Base-by-base conservation (phyloP, 495 filamentous ascomycete species). In the Sphaerosporella brunnea region DNA sequence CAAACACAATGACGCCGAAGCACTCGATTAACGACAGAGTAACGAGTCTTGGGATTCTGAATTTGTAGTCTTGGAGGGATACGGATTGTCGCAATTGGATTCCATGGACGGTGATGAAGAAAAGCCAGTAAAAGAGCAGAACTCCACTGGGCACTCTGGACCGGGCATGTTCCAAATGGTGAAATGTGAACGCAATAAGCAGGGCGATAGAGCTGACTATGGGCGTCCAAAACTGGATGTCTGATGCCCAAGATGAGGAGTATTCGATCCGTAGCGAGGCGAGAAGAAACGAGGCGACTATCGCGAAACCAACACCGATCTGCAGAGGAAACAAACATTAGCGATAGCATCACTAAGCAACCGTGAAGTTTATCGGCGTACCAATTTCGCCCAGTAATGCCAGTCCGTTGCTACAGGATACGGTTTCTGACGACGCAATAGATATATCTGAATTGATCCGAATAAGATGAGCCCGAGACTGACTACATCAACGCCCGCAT, bases 101-200 rank as follows among this genome's bases (percentile, higher is more conserved):
- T 16, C 71, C 75, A 55, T 79, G 79, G 9, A 74, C 74, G 60
- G 93, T 80, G 50, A 88, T 67, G 45, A 94, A 77, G 55, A 93
- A 78, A 5, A 93, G 70, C 92, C 92, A 99, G 70, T 90, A 99
- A 64, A 95, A 87, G 36, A 99, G 68, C 15, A 92, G 86, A 18
- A 94, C 82, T 4, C 84, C 88, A 61, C 93, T 93, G 20, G 92
- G 78, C 60, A 90, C 81, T 23, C 87, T 75, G 53, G 83, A 82
- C 34, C 90, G 75, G 63, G 76, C 76, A 65, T 96, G 86, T 62
- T 99, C 92, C 48, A 84, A 69, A 67, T 88, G 92, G 67, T 99
- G 92, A 41, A 96, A 75, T n/a, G 72, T 59, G 53, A 82, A 84
- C 9, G 93, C 80, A 40, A 92, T 73, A 19, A 72, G 71, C 23